These are phyloP conservation scores for Xerophyta viscosa DNA, from an alignment of 106 monocot genomes.

Conservation along the genomic window DNA sequence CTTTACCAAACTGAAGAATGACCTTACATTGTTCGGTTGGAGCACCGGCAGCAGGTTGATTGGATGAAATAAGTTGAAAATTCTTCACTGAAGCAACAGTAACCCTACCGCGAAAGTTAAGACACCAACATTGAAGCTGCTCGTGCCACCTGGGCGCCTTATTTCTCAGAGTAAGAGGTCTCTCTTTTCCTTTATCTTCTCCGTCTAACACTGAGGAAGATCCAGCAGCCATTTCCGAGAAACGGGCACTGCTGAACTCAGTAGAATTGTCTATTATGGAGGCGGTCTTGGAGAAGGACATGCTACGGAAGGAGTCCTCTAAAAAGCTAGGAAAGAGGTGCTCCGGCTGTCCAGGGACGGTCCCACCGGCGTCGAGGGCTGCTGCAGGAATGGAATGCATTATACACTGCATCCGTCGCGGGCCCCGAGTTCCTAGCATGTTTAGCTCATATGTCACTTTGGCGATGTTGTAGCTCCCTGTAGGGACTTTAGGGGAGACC, in stretches of 20 bases:
- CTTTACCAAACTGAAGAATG: slow-evolving; percentile 69
- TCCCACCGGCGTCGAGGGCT: slow-evolving; percentile 39
- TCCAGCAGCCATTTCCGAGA: slow-evolving; percentile 21
- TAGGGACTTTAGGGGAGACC: slow-evolving; percentile 27
- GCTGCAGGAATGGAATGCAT: slow-evolving; percentile 47
- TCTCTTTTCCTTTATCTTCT: slow-evolving; percentile 24
- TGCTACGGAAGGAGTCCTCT: slow-evolving; percentile 43
- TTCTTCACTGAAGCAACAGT: slow-evolving; percentile 80
- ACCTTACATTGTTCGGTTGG: slow-evolving; percentile 61
- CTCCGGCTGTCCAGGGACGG: slow-evolving; percentile 36
- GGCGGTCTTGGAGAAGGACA: slow-evolving; percentile 20
- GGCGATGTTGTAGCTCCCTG: slow-evolving; percentile 37
- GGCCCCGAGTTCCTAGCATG: slow-evolving; percentile 34
- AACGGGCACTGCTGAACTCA: slow-evolving; percentile 39
- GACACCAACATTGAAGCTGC: slow-evolving; percentile 81
- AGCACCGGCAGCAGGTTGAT: slow-evolving; percentile 29
- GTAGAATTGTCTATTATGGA: slow-evolving; percentile 29
- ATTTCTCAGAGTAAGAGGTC: slow-evolving; percentile 45
- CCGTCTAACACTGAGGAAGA: slow-evolving; percentile 2
- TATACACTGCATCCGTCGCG: slow-evolving; percentile 39
- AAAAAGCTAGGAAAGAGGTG: slow-evolving; percentile 21
- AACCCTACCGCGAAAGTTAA: slow-evolving; percentile 63
- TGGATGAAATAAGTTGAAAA: slow-evolving; percentile 58
- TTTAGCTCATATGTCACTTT: slow-evolving; percentile 43
- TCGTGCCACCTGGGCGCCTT: slow-evolving; percentile 80